Base-by-base conservation (phyloP, 495 filamentous ascomycete genomes). In the Saxophila tyrrhenica region DNA sequence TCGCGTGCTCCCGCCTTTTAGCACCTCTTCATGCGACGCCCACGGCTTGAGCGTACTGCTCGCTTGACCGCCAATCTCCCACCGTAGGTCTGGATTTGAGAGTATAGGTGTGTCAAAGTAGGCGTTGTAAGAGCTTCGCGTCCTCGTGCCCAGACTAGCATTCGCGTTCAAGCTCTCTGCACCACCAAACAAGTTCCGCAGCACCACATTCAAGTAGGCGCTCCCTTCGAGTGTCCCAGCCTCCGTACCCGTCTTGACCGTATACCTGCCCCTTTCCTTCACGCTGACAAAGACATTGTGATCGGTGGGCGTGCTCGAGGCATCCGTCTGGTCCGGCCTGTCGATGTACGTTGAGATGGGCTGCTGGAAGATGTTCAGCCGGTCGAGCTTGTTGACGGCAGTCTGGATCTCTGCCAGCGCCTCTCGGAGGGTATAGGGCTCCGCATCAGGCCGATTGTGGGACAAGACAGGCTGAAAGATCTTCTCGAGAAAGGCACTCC, bases 151-250 rank as follows among this genome's bases (percentile, higher is more conserved):
- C 24, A 89, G 69, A 0, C 87, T 85, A 16, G 87, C 90, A 63
- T 92, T 88, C 44, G 94, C 67, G 58, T 80, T 85, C 52, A 97
- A 68, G n/a, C 79, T 82, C 70, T 98, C 92, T 16, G 92, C 90
- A 23, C 94, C 94, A 39, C 92, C 92, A 63, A 97, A 90, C 41
- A 98, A 77, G 70, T 98, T 98, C 46, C 94, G 83, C 68, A 85
- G 80, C 13, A 86, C 75, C 25, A 85, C 75, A 51, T 90, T 87
- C 52, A 85, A 78, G 66, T 94, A 95, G 1, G 91, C 91, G 2
- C 86, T 90, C 16, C 89, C 94, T 67, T 97, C 94, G 13, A 85
- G 76, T 62, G 90, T 89, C 50, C 94, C 92, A 23, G 94, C 73
- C 62, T 95, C 89, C 3, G 92, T 96, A 29, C 92, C 92, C 1